Percentiles rank a stretch among this genome's conserved stretches.
Evolutionary conservation across 192 early-diverging fungal species (phyloP).

Genomic region (Paraglomus brasilianum): DNA sequence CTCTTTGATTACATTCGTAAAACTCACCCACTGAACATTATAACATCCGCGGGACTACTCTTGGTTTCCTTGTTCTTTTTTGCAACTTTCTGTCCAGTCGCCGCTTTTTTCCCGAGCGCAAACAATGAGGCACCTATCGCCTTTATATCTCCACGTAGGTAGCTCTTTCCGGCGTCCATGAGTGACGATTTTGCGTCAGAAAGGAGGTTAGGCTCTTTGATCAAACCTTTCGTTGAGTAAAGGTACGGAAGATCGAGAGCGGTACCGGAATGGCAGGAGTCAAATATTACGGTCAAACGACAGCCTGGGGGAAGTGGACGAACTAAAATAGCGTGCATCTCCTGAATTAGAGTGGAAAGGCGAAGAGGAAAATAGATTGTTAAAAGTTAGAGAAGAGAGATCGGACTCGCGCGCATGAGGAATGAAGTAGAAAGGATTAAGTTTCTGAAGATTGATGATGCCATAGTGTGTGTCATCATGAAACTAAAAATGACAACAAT

Average conservation of each 20-base stretch:
- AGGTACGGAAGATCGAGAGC: constrained; percentile 78
- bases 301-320: constrained; percentile 61
- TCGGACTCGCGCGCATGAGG: too few species aligned
- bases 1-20: background rate
- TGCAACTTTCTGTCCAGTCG: constrained; percentile 33
- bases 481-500: too few species aligned
- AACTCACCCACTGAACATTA: constrained; percentile 77
- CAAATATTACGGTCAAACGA: constrained; percentile 79
- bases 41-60: constrained; percentile 62
- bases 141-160: constrained; percentile 46
- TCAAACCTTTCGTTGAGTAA: constrained; percentile 66
- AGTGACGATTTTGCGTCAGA: constrained; percentile 46
- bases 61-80: constrained; percentile 39
- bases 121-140: constrained; percentile 42
- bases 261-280: constrained; percentile 84
- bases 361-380: background rate
- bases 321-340: constrained; percentile 75
- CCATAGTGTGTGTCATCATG: too few species aligned
- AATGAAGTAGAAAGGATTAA: too few species aligned
- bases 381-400: too few species aligned
- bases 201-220: constrained; percentile 52
- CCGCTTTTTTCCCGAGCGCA: constrained; percentile 49
- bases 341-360: constrained; percentile 24
- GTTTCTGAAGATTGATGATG: too few species aligned
- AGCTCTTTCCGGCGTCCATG: constrained; percentile 47